Evolutionary conservation across 2,329 filamentous ascomycete genomes (phyloP).

Genomic region (Cladophialophora psammophila): DNA sequence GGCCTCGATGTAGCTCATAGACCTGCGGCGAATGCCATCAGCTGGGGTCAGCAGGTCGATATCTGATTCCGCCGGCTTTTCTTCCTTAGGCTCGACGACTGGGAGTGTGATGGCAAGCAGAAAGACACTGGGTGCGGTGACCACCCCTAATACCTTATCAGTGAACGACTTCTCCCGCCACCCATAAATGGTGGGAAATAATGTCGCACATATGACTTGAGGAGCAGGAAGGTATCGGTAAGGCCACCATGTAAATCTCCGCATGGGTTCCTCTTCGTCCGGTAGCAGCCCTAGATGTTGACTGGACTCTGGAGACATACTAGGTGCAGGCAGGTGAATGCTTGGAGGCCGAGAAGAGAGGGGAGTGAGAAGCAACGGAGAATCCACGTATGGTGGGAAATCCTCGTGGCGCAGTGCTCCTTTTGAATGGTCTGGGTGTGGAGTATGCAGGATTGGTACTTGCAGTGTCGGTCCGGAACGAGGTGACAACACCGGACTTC

Average conservation of each 20-base stretch:
- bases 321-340: constrained; percentile 62
- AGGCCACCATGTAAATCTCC: constrained; percentile 78
- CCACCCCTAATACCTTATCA: constrained; percentile 80
- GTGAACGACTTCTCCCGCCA: constrained; percentile 85
- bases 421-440: constrained; percentile 35
- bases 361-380: constrained; percentile 53
- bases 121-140: constrained; percentile 90
- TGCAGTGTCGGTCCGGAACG: constrained; percentile 26
- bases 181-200: constrained; percentile 85
- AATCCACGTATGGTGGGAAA: constrained; percentile 74
- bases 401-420: constrained; percentile 60
- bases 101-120: constrained; percentile 88
- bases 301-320: constrained; percentile 57
- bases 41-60: constrained; percentile 37
- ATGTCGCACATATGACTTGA: constrained; percentile 71
- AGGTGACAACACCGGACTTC: constrained; percentile 30
- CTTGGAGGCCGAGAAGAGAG: constrained; percentile 61
- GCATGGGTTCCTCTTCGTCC: constrained; percentile 52
- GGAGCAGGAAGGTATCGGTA: constrained; percentile 76
- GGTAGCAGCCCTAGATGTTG: constrained; percentile 44
- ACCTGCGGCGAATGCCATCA: constrained; percentile 28
- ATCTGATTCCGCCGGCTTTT: constrained; percentile 57
- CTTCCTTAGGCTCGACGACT: constrained; percentile 76
- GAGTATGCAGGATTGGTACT: constrained; percentile 34
- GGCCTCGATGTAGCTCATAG: constrained; percentile 44